Percentiles rank a stretch among this genome's conserved stretches.
phyloP scores from a whole-genome alignment of 75 land plant species.

The Picea glauca region DNA sequence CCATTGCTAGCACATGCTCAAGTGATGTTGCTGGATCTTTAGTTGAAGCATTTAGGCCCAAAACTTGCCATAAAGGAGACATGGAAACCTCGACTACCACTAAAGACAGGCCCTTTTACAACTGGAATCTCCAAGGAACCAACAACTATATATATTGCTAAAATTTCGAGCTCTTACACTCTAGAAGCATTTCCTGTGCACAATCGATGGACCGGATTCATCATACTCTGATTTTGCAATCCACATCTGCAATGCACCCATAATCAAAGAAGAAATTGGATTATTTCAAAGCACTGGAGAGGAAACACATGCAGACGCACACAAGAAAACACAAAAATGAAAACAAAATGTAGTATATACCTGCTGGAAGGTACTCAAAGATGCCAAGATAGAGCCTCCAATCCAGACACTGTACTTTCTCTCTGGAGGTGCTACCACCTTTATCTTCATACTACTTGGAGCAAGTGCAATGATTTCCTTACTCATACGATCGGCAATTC shows the following conservation, averaged over 20 bases:
- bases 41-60: background rate
- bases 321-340: too few species aligned
- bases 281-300: too few species aligned
- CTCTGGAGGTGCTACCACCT: conserved; percentile 54
- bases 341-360: conserved; percentile 10
- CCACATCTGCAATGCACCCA: conserved; percentile 24
- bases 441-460: conserved; percentile 48
- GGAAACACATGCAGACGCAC: too few species aligned
- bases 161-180: background rate
- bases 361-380: conserved; percentile 67
- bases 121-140: background rate
- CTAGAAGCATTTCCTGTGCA: conserved; percentile 8
- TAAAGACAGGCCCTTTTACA: background rate
- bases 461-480: conserved; percentile 55
- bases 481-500: conserved; percentile 53
- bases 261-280: too few species aligned
- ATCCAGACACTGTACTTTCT: conserved; percentile 74
- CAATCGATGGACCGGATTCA: conserved; percentile 9
- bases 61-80: conserved; percentile 8
- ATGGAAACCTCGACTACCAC: background rate
- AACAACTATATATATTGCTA: background rate
- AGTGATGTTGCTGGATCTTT: too few species aligned
- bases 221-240: conserved; percentile 27
- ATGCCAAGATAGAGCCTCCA: conserved; percentile 65
- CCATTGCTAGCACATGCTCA: too few species aligned